Percentiles rank a stretch among this genome's conserved stretches.
Conservation (phyloP, 2,329 filamentous ascomycete genomes). For the Aspergillus luchuensis region DNA sequence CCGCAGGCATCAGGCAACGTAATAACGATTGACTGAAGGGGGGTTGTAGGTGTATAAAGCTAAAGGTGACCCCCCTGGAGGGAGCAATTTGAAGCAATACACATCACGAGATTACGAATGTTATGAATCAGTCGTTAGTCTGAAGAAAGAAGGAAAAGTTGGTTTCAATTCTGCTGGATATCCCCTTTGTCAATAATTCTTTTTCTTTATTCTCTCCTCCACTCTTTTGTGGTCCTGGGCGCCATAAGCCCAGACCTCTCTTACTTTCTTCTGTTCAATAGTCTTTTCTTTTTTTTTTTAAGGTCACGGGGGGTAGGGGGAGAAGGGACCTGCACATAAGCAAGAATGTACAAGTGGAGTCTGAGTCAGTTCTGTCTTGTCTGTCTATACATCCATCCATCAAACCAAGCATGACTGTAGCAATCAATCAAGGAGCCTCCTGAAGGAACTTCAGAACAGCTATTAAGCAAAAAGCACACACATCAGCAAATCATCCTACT, state of each 20-base stretch:
- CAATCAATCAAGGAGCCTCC: slow-evolving; percentile 20
- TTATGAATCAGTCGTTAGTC: slow-evolving; percentile 1
- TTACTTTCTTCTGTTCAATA: neutral
- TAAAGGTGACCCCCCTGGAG: neutral
- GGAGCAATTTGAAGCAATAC: neutral
- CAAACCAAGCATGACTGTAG: neutral
- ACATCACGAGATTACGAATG: slow-evolving; percentile 1
- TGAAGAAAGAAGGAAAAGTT: neutral
- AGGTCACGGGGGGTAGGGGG: neutral
- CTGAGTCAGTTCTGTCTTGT: slow-evolving; percentile 1
- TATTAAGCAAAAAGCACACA: slow-evolving; percentile 13
- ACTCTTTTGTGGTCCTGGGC: neutral
- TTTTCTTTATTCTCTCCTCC: neutral
- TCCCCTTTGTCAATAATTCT: neutral
- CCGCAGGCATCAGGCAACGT: neutral
- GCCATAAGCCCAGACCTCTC: neutral
- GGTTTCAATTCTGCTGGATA: neutral
- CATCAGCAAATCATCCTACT: neutral
- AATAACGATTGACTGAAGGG: slow-evolving; percentile 10
- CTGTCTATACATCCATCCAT: neutral
- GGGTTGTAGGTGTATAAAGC: neutral
- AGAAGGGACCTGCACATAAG: neutral
- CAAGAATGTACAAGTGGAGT: neutral
- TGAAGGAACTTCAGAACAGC: slow-evolving; percentile 39
- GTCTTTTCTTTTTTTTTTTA: neutral